Base-by-base conservation (phyloP, 768 basidiomycete genomes). In the Piloderma croceum region DNA sequence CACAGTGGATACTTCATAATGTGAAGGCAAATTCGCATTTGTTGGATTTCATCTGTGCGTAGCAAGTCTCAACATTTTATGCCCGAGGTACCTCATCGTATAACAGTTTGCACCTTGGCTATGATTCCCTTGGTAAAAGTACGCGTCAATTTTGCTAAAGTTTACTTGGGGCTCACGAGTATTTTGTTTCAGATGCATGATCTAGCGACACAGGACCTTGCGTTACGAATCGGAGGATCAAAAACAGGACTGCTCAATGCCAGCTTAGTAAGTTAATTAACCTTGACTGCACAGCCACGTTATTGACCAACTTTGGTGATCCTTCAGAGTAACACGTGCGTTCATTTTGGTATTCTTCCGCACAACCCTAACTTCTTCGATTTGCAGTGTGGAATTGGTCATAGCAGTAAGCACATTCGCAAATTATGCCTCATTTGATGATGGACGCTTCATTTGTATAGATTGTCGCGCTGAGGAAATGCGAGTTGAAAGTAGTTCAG, bases 91-190 rank as follows among this genome's bases (percentile, higher is more conserved):
- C 34, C 34, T 24, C 42, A 38, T 15, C 13, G 9, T 27, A 32
- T 24, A 43, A 39, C 45, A 86, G 83, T 79, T 39, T 82, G 74
- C 44, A 68, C 81, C 46, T 61, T 86, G 20, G 74, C 83, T 7
- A 74, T 91, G 59, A 74, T 90, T 20, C 90, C 89, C 3, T 70
- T 90, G 21, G 86, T 89, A 36, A 81, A 83, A 64, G 83, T 83
- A 48, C 11, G 61, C 44, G 18, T 50, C 18, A 39, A 15, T 15
- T 27, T 17, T 15, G 1, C 15, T 27, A 17, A n/a, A 5, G 3
- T 5, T 9, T 11, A 15, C 7, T 11, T n/a, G 24, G 4, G 44
- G 35, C 41, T 36, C 19, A 25, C 15, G 36, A 5, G 33, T 18
- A 56, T 24, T 52, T 17, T 37, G 6, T 13, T 19, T 24, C 45